Conservation (phyloP, 257 asterid species). For the Henckelia pumila region DNA sequence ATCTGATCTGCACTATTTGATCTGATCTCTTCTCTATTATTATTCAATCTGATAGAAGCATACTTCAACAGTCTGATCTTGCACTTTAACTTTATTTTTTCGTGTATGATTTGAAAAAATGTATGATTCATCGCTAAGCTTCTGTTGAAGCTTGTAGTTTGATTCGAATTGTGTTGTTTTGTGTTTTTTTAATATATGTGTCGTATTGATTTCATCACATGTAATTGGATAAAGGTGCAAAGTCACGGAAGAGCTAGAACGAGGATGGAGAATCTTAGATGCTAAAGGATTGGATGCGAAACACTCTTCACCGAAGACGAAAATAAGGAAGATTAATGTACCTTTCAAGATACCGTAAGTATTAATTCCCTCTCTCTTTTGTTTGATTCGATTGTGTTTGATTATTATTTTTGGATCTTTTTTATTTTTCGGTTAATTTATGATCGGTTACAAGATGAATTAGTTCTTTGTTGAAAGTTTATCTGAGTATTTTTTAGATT, state of each 20-base stretch:
- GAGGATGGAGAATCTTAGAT: slow-evolving; percentile 46
- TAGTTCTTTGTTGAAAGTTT: neutral
- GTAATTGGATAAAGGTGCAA: no score
- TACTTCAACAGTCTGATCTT: no score
- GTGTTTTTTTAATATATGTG: no score
- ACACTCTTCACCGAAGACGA: slow-evolving; percentile 45
- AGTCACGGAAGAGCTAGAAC: neutral
- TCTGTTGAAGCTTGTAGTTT: no score
- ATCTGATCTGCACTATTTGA: no score
- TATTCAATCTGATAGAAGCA: no score
- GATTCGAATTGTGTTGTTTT: no score
- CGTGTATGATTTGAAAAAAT: no score
- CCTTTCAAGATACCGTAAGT: slow-evolving; percentile 42
- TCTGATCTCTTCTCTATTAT: no score
- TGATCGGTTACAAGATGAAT: neutral
- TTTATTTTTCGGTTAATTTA: neutral
- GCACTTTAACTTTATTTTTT: no score
- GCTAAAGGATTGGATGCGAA: slow-evolving; percentile 51
- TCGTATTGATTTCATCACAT: no score
- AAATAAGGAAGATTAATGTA: slow-evolving; percentile 46
- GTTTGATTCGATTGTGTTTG: neutral
- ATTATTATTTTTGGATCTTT: neutral
- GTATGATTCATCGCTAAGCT: no score
- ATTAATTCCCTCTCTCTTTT: slow-evolving; percentile 1
- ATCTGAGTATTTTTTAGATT: neutral